A percentile compares a stretch with the other conserved stretches of the same genome.
phyloP scores from a whole-genome alignment of 2,329 filamentous ascomycete genomes.

The Colletotrichum brevisporum region DNA sequence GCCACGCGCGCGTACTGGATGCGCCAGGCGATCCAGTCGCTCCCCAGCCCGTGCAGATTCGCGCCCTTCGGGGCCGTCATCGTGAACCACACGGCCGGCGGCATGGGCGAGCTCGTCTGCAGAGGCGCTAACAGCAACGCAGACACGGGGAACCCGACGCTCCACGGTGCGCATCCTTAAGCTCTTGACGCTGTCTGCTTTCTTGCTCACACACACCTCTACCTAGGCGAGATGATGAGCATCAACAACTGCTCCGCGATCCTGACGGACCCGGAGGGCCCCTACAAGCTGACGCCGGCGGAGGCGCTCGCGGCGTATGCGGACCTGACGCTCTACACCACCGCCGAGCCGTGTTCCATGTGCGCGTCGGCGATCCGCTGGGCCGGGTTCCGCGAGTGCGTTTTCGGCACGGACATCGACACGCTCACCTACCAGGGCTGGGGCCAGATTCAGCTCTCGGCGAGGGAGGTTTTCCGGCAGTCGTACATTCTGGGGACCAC shows the following conservation, averaged over 20 bases:
- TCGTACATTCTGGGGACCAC: slow-evolving; percentile 52
- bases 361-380: slow-evolving; percentile 70
- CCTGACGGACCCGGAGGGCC: slow-evolving; percentile 60
- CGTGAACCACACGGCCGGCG: slow-evolving; percentile 66
- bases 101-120: slow-evolving; percentile 62
- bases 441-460: slow-evolving; percentile 63
- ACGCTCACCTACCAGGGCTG: slow-evolving; percentile 62
- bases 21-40: slow-evolving; percentile 61
- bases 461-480: slow-evolving; percentile 61
- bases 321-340: slow-evolving; percentile 67
- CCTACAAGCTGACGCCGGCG: slow-evolving; percentile 57
- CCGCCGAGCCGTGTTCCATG: slow-evolving; percentile 71
- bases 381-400: slow-evolving; percentile 68
- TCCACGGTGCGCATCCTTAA: slow-evolving; percentile 58
- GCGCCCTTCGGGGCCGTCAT: slow-evolving; percentile 67
- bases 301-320: slow-evolving; percentile 61
- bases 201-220: no score
- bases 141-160: slow-evolving; percentile 63
- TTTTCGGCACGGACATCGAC: slow-evolving; percentile 67
- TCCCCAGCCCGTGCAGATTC: slow-evolving; percentile 66
- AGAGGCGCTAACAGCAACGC: slow-evolving; percentile 63
- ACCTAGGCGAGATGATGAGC: slow-evolving; percentile 65
- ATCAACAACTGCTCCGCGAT: slow-evolving; percentile 67
- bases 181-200: no score
- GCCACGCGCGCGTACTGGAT: slow-evolving; percentile 65